Evolutionary conservation across 768 basidiomycete genomes (phyloP), one percentile per base, ranked within the genome.

Genomic region (Termitomyces sp.): DNA sequence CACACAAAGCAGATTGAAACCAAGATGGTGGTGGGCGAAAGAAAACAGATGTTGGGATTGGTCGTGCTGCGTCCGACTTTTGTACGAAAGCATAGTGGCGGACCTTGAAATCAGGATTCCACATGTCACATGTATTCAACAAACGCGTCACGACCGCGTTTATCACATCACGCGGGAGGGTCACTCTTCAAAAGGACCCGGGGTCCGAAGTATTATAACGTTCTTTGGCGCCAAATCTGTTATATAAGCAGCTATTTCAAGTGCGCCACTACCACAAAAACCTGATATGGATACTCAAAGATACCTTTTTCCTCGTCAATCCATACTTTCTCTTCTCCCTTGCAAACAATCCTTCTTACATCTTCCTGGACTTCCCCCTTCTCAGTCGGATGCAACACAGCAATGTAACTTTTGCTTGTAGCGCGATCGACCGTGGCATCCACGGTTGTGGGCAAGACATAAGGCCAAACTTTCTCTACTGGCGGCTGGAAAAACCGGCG

Each of bases 371-470:
- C 77, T 42, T 77, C 72, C 13, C 69, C 69, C 70, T 81, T 87
- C 63, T 84, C 79, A n/a, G 79, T 79, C 2, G 79, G 79, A 2
- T 79, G 72, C 36, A 88, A 75, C 22, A 87, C 70, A 0, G 88
- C 78, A 44, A 94, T 84, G 69, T 94, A 97, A 62, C 91, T 94
- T 75, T 96, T 97, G 72, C 86, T 92, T 57, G 77, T 76, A 2
- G 86, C 86, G 50, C 94, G 76, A 53, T 92, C 76, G 37, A 90
- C 71, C 7, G 80, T 84, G 20, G 74, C 74, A 12, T 88, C 75
- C 32, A 78, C 72, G 2, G 81, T 85, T 0, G 81, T 77, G 7
- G 75, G 74, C 12, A 88, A 68, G 6, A 70, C 63, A 64, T 86
- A 86, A 1, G 65, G 57, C 79, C 83, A 88, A 29, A 71, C 65